phyloP scores from a whole-genome alignment of 352 stramenopile genomes.

The Globisporangium spiculum region DNA sequence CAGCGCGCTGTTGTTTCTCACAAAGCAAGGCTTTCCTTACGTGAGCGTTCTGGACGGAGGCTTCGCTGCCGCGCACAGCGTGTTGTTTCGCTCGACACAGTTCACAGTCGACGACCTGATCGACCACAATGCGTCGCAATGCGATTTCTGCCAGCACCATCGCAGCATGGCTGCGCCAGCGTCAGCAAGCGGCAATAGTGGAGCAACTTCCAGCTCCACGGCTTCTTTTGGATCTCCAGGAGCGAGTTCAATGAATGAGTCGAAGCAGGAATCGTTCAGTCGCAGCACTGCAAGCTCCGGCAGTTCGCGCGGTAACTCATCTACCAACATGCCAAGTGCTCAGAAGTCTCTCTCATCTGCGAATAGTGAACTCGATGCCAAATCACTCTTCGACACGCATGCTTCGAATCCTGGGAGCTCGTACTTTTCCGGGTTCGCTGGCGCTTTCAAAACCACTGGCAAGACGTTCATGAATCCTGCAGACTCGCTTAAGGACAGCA shows the following conservation, averaged over 20 bases:
- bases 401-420: constrained; percentile 21
- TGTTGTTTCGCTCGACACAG: constrained; percentile 45
- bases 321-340: not conserved
- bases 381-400: constrained; percentile 38
- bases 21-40: constrained; percentile 67
- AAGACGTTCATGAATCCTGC: constrained; percentile 68
- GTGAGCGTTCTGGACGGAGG: constrained; percentile 76
- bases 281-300: not conserved
- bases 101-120: constrained; percentile 68
- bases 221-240: not conserved
- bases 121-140: constrained; percentile 67
- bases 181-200: not conserved
- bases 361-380: constrained; percentile 30
- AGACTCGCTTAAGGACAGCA: constrained; percentile 53
- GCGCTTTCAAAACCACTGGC: constrained; percentile 59
- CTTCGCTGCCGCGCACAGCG: constrained; percentile 55
- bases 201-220: not conserved
- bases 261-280: constrained; percentile 14
- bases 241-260: not conserved
- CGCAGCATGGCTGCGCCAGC: constrained; percentile 21
- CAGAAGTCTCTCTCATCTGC: not conserved
- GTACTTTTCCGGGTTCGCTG: constrained; percentile 73
- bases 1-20: constrained; percentile 64
- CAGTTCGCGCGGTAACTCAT: constrained; percentile 5
- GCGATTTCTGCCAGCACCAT: constrained; percentile 61